Evolutionary conservation across 2,329 filamentous ascomycete species (phyloP), one percentile per base, ranked within the genome.

Genomic region (Sclerotinia trifoliorum): DNA sequence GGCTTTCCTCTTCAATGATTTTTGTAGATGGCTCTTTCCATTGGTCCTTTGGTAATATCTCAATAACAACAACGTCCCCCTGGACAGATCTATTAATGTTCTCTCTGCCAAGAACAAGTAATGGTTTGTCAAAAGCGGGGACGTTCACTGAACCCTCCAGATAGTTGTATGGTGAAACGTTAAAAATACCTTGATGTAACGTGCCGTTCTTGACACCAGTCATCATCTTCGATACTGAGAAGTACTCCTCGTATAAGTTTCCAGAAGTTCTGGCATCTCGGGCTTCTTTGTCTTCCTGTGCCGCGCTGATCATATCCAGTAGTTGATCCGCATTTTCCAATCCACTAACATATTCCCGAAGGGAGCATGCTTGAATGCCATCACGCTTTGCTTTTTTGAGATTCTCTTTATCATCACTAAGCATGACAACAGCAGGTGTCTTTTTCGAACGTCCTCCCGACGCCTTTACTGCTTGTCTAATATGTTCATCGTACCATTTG

Each of bases 11-110:
- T 73, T 99, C 95, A 44, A 99, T 89, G 60, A 99, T 94, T 78
- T 96, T 96, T 5, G 92, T 94, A 2, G 94, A 98, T 0, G 95
- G 94, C 57, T 91, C 89, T 80, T 97, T 98, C 95, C 95, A 99
- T 78, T 97, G 94, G 68, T 97, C 93, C 78, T 94, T 91, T 0
- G 95, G 93, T 2, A 99, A 83, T 4, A 99, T 86, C 79, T 99
- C 94, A 19, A 99, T 90, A 3, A 97, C 94, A 0, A 97, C 94
- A 15, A 95, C 82, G 79, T 99, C 95, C 29, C 94, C 94, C 70
- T 95, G 92, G 26, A 99, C 89, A 32, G 94, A 89, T 73, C 95
- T 87, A 80, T 98, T 99, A 82, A 96, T 97, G 79, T 96, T 97
- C 76, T 99, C 95, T 70, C 95, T 87, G 17, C 95, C 95, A 21